Conservation (phyloP, 2,329 filamentous ascomycete species). For the Alternaria novae-zelandiae region DNA sequence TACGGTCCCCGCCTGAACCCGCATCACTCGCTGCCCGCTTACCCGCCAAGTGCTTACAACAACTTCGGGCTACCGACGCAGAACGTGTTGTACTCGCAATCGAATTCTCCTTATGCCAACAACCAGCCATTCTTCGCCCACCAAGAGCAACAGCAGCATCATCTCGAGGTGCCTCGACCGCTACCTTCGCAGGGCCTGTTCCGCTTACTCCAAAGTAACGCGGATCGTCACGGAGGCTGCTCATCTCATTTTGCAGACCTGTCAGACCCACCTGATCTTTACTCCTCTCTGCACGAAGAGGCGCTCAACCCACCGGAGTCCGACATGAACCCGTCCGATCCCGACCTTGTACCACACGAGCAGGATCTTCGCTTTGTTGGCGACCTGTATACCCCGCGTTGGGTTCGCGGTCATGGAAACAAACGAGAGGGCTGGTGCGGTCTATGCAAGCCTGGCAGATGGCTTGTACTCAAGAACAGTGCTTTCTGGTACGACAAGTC, state of each 20-base stretch:
- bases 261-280: slow-evolving; percentile 77
- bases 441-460: slow-evolving; percentile 83
- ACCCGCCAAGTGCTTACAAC: slow-evolving; percentile 40
- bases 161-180: slow-evolving; percentile 62
- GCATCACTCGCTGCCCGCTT: slow-evolving; percentile 49
- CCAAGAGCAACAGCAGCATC: slow-evolving; percentile 58
- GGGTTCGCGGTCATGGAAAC: slow-evolving; percentile 85
- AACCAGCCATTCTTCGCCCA: slow-evolving; percentile 54
- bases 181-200: slow-evolving; percentile 74
- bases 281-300: slow-evolving; percentile 75
- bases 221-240: slow-evolving; percentile 69
- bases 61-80: slow-evolving; percentile 42
- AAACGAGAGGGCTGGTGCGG: slow-evolving; percentile 91
- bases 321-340: slow-evolving; percentile 80
- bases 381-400: slow-evolving; percentile 82
- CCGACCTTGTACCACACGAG: slow-evolving; percentile 77
- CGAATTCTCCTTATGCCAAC: slow-evolving; percentile 62
- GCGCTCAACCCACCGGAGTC: slow-evolving; percentile 76
- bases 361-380: slow-evolving; percentile 77
- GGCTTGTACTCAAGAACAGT: slow-evolving; percentile 88
- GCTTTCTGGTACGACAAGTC: slow-evolving; percentile 95
- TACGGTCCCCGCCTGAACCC: slow-evolving; percentile 64
- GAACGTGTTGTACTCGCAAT: slow-evolving; percentile 47
- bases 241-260: slow-evolving; percentile 73
- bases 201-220: slow-evolving; percentile 76